These are phyloP conservation scores for Elaeis guineensis DNA, from an alignment of 176 grass and related monocot species.

Conservation along the genomic window DNA sequence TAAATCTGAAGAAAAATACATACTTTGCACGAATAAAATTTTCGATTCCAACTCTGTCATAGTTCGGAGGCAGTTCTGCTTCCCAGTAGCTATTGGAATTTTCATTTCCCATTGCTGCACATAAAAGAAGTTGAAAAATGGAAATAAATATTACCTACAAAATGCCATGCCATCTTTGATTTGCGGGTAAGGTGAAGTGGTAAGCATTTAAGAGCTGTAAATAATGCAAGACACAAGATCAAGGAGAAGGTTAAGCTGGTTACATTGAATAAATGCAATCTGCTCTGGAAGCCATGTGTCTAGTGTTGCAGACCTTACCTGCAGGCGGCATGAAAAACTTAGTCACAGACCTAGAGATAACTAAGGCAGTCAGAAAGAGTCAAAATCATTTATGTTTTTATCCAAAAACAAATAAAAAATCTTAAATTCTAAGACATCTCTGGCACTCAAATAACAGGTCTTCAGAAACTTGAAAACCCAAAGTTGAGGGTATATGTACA, in stretches of 20 bases:
- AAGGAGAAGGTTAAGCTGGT: slow-evolving; percentile 14
- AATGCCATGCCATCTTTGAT: no score
- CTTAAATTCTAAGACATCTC: no score
- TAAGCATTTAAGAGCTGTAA: slow-evolving; percentile 1
- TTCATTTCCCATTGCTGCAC: slow-evolving; percentile 96
- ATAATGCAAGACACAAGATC: neutral
- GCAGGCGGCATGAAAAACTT: slow-evolving; percentile 2
- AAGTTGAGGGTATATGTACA: no score
- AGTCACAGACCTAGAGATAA: slow-evolving; percentile 5
- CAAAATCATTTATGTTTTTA: no score
- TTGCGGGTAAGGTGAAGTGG: no score
- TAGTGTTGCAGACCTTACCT: slow-evolving; percentile 94
- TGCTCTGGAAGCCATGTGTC: slow-evolving; percentile 99
- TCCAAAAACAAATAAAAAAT: no score
- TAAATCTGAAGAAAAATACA: slow-evolving; percentile 19
- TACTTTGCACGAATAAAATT: slow-evolving; percentile 99
- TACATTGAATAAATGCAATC: slow-evolving; percentile 98
- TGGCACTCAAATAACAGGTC: no score
- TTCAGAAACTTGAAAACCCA: no score
- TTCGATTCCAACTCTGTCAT: slow-evolving; percentile 92
- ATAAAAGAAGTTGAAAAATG: neutral
- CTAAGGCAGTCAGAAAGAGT: neutral
- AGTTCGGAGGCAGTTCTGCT: slow-evolving; percentile 91
- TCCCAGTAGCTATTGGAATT: slow-evolving; percentile 94
- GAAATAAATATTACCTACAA: no score